Conservation (phyloP, 2,329 filamentous ascomycete species). For the Sodiomyces alkalinus region DNA sequence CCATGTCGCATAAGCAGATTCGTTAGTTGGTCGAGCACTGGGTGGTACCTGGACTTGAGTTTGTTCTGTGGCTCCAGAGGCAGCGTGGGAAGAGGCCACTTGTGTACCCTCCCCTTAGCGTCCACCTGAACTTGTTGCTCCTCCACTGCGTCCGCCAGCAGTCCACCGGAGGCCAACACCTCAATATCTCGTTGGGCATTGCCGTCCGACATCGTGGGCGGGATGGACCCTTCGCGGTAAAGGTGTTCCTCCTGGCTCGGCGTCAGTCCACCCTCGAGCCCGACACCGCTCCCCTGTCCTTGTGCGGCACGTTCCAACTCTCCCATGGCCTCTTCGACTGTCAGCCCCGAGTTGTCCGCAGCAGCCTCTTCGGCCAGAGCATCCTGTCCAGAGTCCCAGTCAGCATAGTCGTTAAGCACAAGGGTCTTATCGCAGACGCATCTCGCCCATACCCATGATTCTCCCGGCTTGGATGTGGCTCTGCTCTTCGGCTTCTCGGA, state of each 20-base stretch:
- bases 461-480: too few relatives aligned
- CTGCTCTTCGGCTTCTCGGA: slow-evolving; percentile 10
- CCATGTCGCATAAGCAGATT: slow-evolving; percentile 85
- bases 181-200: slow-evolving; percentile 13
- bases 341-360: slow-evolving; percentile 1
- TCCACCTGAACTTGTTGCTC: background rate
- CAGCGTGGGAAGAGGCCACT: slow-evolving; percentile 58
- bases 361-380: slow-evolving; percentile 6
- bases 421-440: too few relatives aligned
- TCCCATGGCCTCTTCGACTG: slow-evolving; percentile 2
- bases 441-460: too few relatives aligned
- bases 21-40: slow-evolving; percentile 73
- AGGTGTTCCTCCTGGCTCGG: slow-evolving; percentile 27
- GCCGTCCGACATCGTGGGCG: slow-evolving; percentile 12
- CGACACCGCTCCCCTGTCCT: slow-evolving; percentile 1
- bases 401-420: slow-evolving; percentile 1
- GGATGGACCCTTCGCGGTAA: slow-evolving; percentile 25
- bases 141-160: slow-evolving; percentile 12
- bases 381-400: slow-evolving; percentile 1
- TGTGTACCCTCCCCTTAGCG: slow-evolving; percentile 26
- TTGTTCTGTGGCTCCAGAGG: slow-evolving; percentile 47
- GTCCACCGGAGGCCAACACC: slow-evolving; percentile 15
- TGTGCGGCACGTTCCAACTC: slow-evolving; percentile 3
- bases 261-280: slow-evolving; percentile 19
- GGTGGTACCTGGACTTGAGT: slow-evolving; percentile 72